Conservation (phyloP, 345 rosid species). For the Kernera saxatilis region DNA sequence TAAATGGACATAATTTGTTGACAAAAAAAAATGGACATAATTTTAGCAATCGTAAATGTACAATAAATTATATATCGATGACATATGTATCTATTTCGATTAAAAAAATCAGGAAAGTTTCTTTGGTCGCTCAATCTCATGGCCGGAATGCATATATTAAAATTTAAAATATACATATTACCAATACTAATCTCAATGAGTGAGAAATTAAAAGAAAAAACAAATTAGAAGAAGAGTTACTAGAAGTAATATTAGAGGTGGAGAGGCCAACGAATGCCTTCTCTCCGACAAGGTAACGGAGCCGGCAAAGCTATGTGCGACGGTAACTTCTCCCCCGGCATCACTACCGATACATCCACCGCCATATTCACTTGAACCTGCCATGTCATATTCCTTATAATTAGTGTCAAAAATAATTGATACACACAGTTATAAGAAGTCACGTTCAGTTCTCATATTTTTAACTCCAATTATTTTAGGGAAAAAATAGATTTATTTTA, state of each 20-base stretch:
- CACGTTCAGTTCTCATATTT: too few species aligned
- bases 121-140: not conserved
- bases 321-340: constrained; percentile 79
- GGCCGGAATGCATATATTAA: not conserved
- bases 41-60: not conserved
- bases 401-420: not conserved
- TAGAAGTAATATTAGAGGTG: constrained; percentile 22
- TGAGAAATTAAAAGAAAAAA: not conserved
- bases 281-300: constrained; percentile 84
- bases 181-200: not conserved
- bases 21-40: not conserved
- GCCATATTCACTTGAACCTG: constrained; percentile 43
- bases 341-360: constrained; percentile 66
- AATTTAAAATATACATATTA: not conserved
- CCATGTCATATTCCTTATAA: not conserved
- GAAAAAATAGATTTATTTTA: too few species aligned
- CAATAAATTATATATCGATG: not conserved
- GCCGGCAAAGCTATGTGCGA: constrained; percentile 83
- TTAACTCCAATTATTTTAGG: too few species aligned
- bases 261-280: constrained; percentile 58
- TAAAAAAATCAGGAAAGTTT: not conserved
- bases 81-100: not conserved
- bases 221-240: not conserved
- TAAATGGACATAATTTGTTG: not conserved
- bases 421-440: too few species aligned